These are phyloP conservation scores for Ilex aquifolium DNA, from an alignment of 257 asterid genomes.

Conservation along the genomic window DNA sequence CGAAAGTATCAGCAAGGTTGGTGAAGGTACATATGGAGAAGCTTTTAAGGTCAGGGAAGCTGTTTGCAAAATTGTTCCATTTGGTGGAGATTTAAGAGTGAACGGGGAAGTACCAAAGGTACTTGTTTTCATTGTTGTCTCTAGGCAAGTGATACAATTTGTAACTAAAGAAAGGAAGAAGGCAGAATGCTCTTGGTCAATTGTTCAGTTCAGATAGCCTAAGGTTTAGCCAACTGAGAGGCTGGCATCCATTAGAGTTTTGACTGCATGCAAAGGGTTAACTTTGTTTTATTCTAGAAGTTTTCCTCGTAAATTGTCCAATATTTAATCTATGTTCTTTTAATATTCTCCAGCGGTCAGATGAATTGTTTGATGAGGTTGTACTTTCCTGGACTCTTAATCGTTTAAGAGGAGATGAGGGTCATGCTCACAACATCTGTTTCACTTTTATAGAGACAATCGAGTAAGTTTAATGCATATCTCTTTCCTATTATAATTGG, in stretches of 20 bases:
- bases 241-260: neutral
- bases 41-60: constrained; percentile 76
- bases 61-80: constrained; percentile 96
- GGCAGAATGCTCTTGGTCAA: constrained; percentile 1
- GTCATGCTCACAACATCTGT: constrained; percentile 56
- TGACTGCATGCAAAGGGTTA: no score
- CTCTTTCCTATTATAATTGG: neutral
- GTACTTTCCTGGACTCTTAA: constrained; percentile 86
- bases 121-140: constrained; percentile 7
- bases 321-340: constrained; percentile 8
- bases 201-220: neutral
- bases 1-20: constrained; percentile 57
- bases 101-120: constrained; percentile 97
- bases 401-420: constrained; percentile 49
- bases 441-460: constrained; percentile 68
- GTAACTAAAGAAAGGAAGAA: constrained; percentile 6
- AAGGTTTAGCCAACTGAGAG: neutral
- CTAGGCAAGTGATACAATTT: constrained; percentile 1
- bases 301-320: neutral
- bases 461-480: constrained; percentile 46
- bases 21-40: constrained; percentile 98
- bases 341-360: constrained; percentile 64
- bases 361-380: constrained; percentile 91
- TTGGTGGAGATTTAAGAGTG: constrained; percentile 69
- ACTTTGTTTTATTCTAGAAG: neutral